phyloP scores from a whole-genome alignment of 495 filamentous ascomycete species.

The Hypoxylon subgilvum region DNA sequence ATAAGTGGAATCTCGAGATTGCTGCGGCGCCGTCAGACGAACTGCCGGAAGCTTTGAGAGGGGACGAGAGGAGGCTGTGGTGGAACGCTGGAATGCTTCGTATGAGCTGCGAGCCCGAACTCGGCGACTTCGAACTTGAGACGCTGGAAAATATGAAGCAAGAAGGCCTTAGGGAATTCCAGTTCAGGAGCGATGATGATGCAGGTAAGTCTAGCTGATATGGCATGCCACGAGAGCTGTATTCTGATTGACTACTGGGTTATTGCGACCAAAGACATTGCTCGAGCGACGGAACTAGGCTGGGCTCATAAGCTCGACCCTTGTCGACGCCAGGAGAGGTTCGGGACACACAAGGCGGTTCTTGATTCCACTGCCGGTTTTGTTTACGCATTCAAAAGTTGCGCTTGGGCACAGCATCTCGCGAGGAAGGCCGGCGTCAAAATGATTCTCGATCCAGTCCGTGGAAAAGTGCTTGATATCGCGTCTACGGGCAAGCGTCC shows the following conservation, averaged over 20 bases:
- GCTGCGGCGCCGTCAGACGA: conserved; percentile 19
- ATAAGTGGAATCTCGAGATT: conserved; percentile 51
- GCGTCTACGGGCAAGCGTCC: not conserved
- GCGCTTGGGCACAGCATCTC: conserved; percentile 49
- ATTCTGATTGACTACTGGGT: no score
- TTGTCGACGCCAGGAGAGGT: conserved; percentile 24
- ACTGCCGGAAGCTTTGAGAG: conserved; percentile 43
- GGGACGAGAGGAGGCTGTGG: conserved; percentile 39
- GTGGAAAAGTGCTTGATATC: conserved; percentile 37
- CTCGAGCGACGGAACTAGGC: conserved; percentile 39
- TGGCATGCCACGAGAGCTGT: not conserved
- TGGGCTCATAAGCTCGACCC: conserved; percentile 43
- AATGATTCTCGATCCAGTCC: conserved; percentile 40
- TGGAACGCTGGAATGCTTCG: conserved; percentile 44
- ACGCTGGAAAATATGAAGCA: conserved; percentile 45
- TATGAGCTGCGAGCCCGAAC: conserved; percentile 36
- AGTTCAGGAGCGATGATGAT: conserved; percentile 40
- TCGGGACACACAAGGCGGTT: conserved; percentile 42
- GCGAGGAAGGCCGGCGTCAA: conserved; percentile 44
- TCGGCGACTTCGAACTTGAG: conserved; percentile 42
- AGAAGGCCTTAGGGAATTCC: conserved; percentile 42
- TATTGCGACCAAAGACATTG: conserved; percentile 32
- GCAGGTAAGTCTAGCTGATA: conserved; percentile 27
- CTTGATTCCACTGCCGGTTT: conserved; percentile 51
- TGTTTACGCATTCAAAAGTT: conserved; percentile 51